These are phyloP conservation scores for Mycena filopes DNA, from an alignment of 768 basidiomycete genomes.

Conservation along the genomic window DNA sequence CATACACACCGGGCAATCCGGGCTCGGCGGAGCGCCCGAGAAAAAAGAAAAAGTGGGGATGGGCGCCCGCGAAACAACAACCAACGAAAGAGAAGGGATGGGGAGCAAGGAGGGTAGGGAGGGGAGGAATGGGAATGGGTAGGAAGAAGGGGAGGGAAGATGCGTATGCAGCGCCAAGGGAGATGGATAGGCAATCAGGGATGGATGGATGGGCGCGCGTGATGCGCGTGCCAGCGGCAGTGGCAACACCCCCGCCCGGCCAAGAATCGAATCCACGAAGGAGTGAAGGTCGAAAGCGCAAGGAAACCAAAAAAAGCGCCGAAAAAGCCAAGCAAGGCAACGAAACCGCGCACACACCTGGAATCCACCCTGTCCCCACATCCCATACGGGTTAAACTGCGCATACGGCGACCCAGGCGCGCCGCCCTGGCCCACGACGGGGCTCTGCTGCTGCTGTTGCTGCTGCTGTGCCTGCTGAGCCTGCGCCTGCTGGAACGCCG, in stretches of 20 bases:
- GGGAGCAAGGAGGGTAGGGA: neutral
- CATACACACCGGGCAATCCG: no score
- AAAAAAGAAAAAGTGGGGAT: neutral
- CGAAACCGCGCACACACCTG: constrained; percentile 40
- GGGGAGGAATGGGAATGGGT: neutral
- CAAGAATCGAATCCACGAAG: no score
- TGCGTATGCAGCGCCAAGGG: no score
- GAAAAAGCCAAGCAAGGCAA: neutral
- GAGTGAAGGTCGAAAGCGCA: no score
- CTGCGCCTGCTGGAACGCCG: constrained; percentile 53
- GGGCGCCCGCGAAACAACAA: no score
- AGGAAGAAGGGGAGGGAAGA: no score
- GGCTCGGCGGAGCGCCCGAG: neutral
- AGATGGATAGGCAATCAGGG: no score
- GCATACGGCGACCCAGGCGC: constrained; percentile 53
- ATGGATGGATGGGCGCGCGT: no score
- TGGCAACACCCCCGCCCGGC: no score
- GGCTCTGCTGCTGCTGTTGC: constrained; percentile 48
- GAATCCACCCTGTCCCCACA: constrained; percentile 48
- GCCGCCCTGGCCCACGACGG: constrained; percentile 53
- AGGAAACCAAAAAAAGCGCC: no score
- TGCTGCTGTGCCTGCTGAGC: constrained; percentile 51
- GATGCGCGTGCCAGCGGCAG: no score
- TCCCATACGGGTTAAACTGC: constrained; percentile 66
- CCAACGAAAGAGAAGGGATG: neutral